Evolutionary conservation across 345 rosid species (phyloP), one percentile per base, ranked within the genome.

Genomic region (Raphanus sativus): DNA sequence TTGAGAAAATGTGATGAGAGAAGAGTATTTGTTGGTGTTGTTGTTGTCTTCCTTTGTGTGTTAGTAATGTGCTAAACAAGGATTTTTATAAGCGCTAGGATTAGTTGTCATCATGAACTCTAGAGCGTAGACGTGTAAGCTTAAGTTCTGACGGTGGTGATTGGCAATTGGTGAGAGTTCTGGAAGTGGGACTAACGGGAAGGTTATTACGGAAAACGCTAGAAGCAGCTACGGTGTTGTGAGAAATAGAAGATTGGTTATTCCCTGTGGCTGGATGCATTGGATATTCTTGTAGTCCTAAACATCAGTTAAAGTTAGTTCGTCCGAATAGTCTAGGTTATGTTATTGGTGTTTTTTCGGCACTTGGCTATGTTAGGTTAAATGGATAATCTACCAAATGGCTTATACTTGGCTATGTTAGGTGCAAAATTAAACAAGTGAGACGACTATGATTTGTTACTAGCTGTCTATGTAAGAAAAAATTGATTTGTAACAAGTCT

Each of bases 131-230:
- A 81, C 59, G 86, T 78, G 75, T 42, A 4, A 0, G 1, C 0
- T 3, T 11, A 25, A 59, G 80, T 87, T 84, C 83, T 5, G 58
- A 84, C 86, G 90, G 87, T 80, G 65, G 16, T 5, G 24, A 6
- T 61, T 65, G 71, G 28, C 45, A 11, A 26, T n/a, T 26, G 40
- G 8, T 33, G 96, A 87, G 83, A 64, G 77, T 80, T 86, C 91
- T 75, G 70, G 87, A 84, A 79, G 38, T 67, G 74, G 73, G 65
- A n/a, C 21, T 77, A 24, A 62, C 28, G 62, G 28, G 29, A 25
- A 17, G 50, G 26, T 61, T 32, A 7, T 45, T 17, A 8, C 62
- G 34, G 71, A 74, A 74, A 71, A 30, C 62, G 52, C 83, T 75
- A 69, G 83, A 80, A 80, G 62, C 69, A 78, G 65, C 67, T 65